Conservation (phyloP, 768 basidiomycete species). For the Psilocybe subaeruginosa region DNA sequence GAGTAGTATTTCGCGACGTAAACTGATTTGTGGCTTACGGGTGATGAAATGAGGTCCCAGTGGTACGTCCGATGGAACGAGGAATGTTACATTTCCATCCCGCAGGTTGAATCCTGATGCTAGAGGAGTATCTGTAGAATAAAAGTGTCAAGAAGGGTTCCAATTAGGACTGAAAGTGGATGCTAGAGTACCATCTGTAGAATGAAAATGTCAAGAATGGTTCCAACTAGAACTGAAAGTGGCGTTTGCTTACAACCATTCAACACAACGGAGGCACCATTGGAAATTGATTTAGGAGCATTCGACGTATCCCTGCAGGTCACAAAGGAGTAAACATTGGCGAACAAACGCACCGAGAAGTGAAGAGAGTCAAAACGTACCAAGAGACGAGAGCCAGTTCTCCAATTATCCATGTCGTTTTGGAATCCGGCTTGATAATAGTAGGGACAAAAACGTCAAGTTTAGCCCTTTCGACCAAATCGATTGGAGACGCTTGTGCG, state of each 20-base stretch:
- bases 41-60: conserved; percentile 41
- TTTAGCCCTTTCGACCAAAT: conserved; percentile 23
- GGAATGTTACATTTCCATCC: conserved; percentile 35
- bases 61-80: conserved; percentile 35
- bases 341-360: not conserved
- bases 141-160: not conserved
- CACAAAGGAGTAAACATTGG: too few relatives aligned
- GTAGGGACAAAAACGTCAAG: conserved; percentile 34
- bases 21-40: conserved; percentile 34
- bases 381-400: conserved; percentile 29
- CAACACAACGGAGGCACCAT: conserved; percentile 34
- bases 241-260: conserved; percentile 28
- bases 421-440: conserved; percentile 29
- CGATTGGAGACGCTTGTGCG: conserved; percentile 26
- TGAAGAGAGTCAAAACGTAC: conserved; percentile 19
- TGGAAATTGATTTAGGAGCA: conserved; percentile 44
- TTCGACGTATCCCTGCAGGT: conserved; percentile 39
- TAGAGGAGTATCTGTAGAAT: conserved; percentile 28
- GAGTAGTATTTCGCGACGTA: not conserved
- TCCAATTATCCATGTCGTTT: conserved; percentile 32
- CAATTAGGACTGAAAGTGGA: not conserved
- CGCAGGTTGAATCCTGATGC: conserved; percentile 39
- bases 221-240: not conserved
- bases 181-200: conserved; percentile 22
- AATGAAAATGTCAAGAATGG: not conserved